These are phyloP conservation scores for Aspergillus thermomutatus DNA, from an alignment of 2,329 filamentous ascomycete species.

Conservation along the genomic window DNA sequence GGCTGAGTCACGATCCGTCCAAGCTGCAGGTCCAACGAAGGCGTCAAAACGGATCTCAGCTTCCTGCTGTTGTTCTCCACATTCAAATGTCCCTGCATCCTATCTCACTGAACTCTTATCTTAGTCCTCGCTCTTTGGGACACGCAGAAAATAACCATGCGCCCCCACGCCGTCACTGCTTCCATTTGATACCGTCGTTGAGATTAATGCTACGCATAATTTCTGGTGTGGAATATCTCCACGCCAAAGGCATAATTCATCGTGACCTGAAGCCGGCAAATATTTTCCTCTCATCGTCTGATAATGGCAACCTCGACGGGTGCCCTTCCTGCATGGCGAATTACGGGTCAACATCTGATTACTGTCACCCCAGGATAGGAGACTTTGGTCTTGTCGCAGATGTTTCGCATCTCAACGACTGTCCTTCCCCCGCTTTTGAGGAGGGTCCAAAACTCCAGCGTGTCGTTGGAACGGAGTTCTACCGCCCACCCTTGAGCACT, in stretches of 20 bases:
- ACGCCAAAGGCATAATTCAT: conserved; percentile 59
- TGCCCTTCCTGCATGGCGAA: conserved; percentile 46
- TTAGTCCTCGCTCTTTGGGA: conserved; percentile 40
- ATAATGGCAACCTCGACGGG: conserved; percentile 45
- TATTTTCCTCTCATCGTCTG: conserved; percentile 57
- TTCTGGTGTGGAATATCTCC: conserved; percentile 63
- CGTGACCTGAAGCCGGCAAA: conserved; percentile 68
- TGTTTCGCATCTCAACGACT: conserved; percentile 41
- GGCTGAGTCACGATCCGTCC: conserved; percentile 33
- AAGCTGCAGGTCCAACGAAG: conserved; percentile 29
- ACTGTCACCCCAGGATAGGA: conserved; percentile 60
- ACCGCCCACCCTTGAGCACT: conserved; percentile 48
- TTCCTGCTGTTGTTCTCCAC: conserved; percentile 52
- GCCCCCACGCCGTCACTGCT: conserved; percentile 53
- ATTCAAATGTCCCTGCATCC: conserved; percentile 68
- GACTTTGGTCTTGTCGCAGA: conserved; percentile 65
- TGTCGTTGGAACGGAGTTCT: conserved; percentile 60
- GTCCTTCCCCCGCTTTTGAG: conserved; percentile 17
- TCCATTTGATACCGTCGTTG: conserved; percentile 57
- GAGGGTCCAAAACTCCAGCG: conserved; percentile 30
- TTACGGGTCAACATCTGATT: conserved; percentile 29
- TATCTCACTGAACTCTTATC: conserved; percentile 58
- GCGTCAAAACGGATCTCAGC: conserved; percentile 21
- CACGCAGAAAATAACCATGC: conserved; percentile 16
- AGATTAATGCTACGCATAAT: conserved; percentile 58